phyloP scores from a whole-genome alignment of 768 basidiomycete species.

The Lentinula raphanica region DNA sequence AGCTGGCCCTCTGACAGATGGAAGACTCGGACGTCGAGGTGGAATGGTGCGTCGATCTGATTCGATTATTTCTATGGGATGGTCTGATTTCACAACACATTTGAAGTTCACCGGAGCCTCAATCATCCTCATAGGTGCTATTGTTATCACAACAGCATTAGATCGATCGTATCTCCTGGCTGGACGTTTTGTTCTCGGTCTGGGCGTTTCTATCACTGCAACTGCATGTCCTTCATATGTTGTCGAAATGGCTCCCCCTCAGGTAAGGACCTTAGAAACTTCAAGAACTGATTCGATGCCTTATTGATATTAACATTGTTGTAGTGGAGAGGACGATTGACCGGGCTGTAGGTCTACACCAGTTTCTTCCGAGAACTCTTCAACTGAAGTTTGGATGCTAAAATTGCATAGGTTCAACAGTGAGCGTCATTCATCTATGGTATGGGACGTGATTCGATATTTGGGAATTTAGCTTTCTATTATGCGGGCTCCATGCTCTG shows the following conservation, averaged over 20 bases:
- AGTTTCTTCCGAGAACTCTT: constrained; percentile 13
- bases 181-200: constrained; percentile 49
- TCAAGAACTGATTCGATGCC: too few species aligned
- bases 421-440: constrained; percentile 1
- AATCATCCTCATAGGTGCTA: constrained; percentile 39
- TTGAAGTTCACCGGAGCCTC: constrained; percentile 32
- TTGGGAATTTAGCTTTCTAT: constrained; percentile 32
- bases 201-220: constrained; percentile 44
- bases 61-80: neutral
- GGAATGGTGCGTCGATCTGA: constrained; percentile 31
- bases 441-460: neutral
- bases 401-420: constrained; percentile 20
- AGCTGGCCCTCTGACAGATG: constrained; percentile 37
- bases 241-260: constrained; percentile 56
- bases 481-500: constrained; percentile 40
- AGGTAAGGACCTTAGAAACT: too few species aligned
- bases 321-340: constrained; percentile 45
- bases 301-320: neutral
- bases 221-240: constrained; percentile 43
- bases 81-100: neutral
- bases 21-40: constrained; percentile 34
- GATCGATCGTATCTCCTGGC: constrained; percentile 42
- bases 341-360: constrained; percentile 38
- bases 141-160: constrained; percentile 41
- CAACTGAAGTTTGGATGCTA: constrained; percentile 9